Conservation (phyloP, 1,139 yeast genomes). For the Kodamaea alishanica region DNA sequence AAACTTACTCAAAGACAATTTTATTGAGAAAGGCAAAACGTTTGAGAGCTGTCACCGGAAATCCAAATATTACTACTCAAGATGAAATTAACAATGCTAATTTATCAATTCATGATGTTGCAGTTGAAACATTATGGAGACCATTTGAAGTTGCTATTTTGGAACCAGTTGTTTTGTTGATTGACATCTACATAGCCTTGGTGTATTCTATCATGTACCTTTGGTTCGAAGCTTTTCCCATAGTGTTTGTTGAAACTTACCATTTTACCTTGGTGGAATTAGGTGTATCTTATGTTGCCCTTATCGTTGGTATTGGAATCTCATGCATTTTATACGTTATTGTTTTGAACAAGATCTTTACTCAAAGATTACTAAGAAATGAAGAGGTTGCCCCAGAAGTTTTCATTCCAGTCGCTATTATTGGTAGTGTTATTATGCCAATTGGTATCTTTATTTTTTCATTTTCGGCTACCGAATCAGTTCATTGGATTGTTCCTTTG, state of each 20-base stretch:
- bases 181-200: constrained; percentile 49
- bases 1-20: constrained; percentile 30
- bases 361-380: constrained; percentile 21
- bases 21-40: constrained; percentile 33
- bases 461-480: constrained; percentile 41
- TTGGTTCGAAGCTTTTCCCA: constrained; percentile 62
- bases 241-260: constrained; percentile 44
- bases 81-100: constrained; percentile 25
- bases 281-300: constrained; percentile 46
- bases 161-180: constrained; percentile 45
- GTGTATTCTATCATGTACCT: constrained; percentile 52
- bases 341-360: constrained; percentile 20
- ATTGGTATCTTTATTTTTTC: constrained; percentile 46
- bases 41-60: constrained; percentile 33
- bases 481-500: constrained; percentile 45
- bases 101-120: constrained; percentile 20
- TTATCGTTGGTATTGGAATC: constrained; percentile 40
- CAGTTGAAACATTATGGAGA: constrained; percentile 45
- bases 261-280: constrained; percentile 47
- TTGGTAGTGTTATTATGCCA: constrained; percentile 42
- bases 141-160: constrained; percentile 41
- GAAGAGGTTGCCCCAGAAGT: constrained; percentile 35
- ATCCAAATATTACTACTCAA: constrained; percentile 24
- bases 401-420: constrained; percentile 41
- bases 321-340: constrained; percentile 26